phyloP scores from a whole-genome alignment of 2,329 filamentous ascomycete species.

The Emydomyces testavorans region DNA sequence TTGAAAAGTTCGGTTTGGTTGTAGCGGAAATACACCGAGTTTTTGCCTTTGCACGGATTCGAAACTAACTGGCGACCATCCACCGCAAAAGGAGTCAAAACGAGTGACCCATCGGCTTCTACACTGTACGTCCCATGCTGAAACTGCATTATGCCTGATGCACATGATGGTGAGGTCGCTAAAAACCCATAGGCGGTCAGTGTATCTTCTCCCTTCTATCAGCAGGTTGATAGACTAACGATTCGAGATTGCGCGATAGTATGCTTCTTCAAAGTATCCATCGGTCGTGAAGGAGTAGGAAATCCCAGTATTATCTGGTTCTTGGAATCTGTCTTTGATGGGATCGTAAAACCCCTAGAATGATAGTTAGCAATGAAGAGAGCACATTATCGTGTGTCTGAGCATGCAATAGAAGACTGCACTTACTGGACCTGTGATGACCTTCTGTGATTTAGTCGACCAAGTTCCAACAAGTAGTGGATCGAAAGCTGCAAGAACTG shows the following conservation, averaged over 20 bases:
- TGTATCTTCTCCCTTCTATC: neutral
- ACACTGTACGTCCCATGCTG: conserved; percentile 56
- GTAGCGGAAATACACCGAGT: conserved; percentile 52
- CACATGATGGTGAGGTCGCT: conserved; percentile 51
- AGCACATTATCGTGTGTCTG: neutral
- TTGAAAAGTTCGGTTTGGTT: conserved; percentile 53
- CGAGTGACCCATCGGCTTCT: conserved; percentile 47
- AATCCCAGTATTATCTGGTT: conserved; percentile 55
- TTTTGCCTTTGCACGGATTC: conserved; percentile 48
- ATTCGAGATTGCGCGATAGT: conserved; percentile 58
- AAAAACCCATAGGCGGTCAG: conserved; percentile 14
- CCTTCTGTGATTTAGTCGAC: conserved; percentile 58
- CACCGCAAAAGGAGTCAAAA: conserved; percentile 48
- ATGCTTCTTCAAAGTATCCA: conserved; percentile 57
- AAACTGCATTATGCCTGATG: conserved; percentile 57
- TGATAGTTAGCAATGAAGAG: conserved; percentile 16
- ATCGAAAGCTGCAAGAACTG: conserved; percentile 21
- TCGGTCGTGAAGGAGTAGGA: conserved; percentile 62
- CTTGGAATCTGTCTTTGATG: conserved; percentile 52
- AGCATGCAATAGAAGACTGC: neutral
- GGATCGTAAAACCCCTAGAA: conserved; percentile 58
- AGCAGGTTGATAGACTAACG: conserved; percentile 40
- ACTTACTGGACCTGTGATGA: conserved; percentile 57
- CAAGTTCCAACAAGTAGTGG: conserved; percentile 55
- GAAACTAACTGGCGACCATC: conserved; percentile 59